Evolutionary conservation across 306 rosid species (phyloP).

Genomic region (Ormosia semicastrata): DNA sequence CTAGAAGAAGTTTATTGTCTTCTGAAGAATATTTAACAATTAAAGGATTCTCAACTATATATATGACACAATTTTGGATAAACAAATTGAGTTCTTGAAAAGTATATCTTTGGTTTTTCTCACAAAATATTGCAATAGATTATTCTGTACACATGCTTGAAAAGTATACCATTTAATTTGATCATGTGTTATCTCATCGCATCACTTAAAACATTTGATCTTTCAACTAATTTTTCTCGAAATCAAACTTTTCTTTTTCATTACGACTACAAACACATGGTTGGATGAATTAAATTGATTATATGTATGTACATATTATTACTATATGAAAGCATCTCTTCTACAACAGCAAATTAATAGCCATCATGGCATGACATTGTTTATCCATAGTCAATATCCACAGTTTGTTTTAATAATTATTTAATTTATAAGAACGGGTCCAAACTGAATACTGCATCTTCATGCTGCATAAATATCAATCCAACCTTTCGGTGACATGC

Average conservation of each 20-base stretch:
- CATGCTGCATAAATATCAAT: slow-evolving; percentile 19
- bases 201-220: no score
- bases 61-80: neutral
- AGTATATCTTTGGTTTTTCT: neutral
- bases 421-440: slow-evolving; percentile 9
- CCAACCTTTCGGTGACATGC: neutral
- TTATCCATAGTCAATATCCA: neutral
- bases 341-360: neutral
- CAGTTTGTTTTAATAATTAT: neutral
- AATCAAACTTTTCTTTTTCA: neutral
- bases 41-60: neutral
- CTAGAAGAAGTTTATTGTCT: neutral
- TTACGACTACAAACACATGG: neutral
- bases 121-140: neutral
- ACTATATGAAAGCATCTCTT: neutral
- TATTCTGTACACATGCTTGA: no score
- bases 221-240: no score
- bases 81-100: neutral
- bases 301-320: neutral
- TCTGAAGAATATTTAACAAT: neutral
- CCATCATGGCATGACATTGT: neutral
- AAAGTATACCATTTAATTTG: no score
- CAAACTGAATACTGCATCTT: slow-evolving; percentile 13
- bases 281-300: neutral
- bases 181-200: no score